phyloP scores from a whole-genome alignment of 352 stramenopile species.

The Globisporangium middletonii region DNA sequence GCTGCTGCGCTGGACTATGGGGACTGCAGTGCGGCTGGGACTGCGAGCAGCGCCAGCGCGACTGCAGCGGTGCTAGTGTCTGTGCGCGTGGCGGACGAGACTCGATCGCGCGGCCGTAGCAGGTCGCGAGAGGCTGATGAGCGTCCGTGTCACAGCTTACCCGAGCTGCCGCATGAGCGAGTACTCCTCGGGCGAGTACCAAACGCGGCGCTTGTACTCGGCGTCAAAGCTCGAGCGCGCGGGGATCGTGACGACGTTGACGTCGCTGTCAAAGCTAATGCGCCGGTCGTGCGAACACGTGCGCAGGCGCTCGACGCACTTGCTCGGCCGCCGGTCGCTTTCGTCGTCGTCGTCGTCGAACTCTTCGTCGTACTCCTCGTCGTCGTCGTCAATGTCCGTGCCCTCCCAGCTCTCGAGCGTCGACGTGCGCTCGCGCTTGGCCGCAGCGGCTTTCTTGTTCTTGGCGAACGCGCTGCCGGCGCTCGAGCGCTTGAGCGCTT shows the following conservation, averaged over 20 bases:
- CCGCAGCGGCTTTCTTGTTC: constrained; percentile 19
- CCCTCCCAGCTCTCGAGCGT: constrained; percentile 58
- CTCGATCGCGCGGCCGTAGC: too few relatives aligned
- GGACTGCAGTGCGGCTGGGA: too few relatives aligned
- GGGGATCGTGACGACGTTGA: constrained; percentile 70
- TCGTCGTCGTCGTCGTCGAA: constrained; percentile 51
- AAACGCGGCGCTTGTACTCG: constrained; percentile 71
- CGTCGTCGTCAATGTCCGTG: constrained; percentile 41
- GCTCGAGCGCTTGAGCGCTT: constrained; percentile 1
- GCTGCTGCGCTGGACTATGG: too few relatives aligned
- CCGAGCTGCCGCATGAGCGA: constrained; percentile 38
- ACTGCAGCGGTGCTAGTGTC: too few relatives aligned
- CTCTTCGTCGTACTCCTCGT: constrained; percentile 38
- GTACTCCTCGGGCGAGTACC: constrained; percentile 72
- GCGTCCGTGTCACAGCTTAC: not conserved
- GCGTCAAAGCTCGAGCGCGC: constrained; percentile 64
- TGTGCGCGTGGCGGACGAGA: too few relatives aligned
- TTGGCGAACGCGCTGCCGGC: constrained; percentile 15
- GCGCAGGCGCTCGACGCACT: constrained; percentile 35
- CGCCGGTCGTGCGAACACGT: constrained; percentile 65
- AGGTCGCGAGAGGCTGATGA: too few relatives aligned
- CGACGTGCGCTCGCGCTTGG: constrained; percentile 39
- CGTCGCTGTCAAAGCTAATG: constrained; percentile 74
- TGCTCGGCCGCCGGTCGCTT: constrained; percentile 8
- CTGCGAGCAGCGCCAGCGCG: too few relatives aligned